Conservation (phyloP, 768 basidiomycete species). For the Mycena alexandri region DNA sequence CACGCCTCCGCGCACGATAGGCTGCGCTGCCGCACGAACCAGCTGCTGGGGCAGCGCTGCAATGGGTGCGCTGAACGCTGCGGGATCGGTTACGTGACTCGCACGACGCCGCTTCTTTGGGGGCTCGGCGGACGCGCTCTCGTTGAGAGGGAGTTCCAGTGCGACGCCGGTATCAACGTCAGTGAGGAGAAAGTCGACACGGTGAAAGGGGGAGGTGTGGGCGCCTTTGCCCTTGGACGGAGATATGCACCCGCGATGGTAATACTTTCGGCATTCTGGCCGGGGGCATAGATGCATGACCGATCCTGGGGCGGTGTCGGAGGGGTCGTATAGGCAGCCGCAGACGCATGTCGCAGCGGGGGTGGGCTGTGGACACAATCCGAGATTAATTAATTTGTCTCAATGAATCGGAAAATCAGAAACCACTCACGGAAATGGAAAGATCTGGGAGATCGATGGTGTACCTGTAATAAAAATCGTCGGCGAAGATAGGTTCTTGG, state of each 20-base stretch:
- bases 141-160: not conserved
- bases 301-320: conserved; percentile 41
- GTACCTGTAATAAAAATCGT: conserved; percentile 64
- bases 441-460: conserved; percentile 50
- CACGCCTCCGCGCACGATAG: conserved; percentile 61
- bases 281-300: conserved; percentile 72
- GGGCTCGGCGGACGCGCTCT: conserved; percentile 14
- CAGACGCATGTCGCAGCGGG: conserved; percentile 61
- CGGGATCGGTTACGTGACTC: conserved; percentile 8
- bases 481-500: conserved; percentile 54
- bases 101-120: conserved; percentile 30
- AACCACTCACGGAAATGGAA: conserved; percentile 51
- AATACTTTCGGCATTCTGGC: conserved; percentile 59
- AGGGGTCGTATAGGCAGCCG: conserved; percentile 59
- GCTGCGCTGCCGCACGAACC: conserved; percentile 62
- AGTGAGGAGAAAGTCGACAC: conserved; percentile 29
- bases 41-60: conserved; percentile 52
- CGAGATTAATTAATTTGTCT: not conserved
- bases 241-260: conserved; percentile 62
- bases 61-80: conserved; percentile 27
- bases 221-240: conserved; percentile 35
- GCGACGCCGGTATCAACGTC: conserved; percentile 32
- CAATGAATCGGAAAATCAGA: not conserved
- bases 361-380: conserved; percentile 52
- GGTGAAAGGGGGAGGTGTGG: conserved; percentile 20